These are phyloP conservation scores for Candida sakaeoensis DNA, from an alignment of 805 yeast species.

Conservation along the genomic window DNA sequence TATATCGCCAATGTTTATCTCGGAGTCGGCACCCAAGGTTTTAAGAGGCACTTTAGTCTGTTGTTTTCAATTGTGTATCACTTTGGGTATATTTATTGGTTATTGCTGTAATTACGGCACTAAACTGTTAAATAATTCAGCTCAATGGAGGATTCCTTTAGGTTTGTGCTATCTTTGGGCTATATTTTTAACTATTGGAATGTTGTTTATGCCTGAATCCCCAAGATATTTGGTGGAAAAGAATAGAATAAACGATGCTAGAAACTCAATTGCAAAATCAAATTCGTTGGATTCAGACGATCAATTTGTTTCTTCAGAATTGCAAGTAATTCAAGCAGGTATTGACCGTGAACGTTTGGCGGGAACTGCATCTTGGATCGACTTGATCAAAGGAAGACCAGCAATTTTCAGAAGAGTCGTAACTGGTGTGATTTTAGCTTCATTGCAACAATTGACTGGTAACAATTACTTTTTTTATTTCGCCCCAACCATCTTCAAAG, in stretches of 20 bases:
- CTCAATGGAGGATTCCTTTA: slow-evolving; percentile 69
- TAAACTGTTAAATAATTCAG: slow-evolving; percentile 41
- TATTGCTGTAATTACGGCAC: slow-evolving; percentile 67
- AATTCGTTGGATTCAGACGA: slow-evolving; percentile 55
- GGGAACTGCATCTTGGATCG: slow-evolving; percentile 64
- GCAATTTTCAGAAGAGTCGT: slow-evolving; percentile 52
- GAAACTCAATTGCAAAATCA: slow-evolving; percentile 49
- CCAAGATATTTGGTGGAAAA: slow-evolving; percentile 59
- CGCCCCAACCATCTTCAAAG: slow-evolving; percentile 53
- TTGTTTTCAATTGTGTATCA: slow-evolving; percentile 65
- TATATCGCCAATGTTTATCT: slow-evolving; percentile 61
- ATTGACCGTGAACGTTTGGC: slow-evolving; percentile 58
- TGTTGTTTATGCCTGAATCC: slow-evolving; percentile 65
- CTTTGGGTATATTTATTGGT: slow-evolving; percentile 69
- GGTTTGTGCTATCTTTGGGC: slow-evolving; percentile 55
- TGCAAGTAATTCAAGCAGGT: slow-evolving; percentile 54
- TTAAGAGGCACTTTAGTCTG: slow-evolving; percentile 71
- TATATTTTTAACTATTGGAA: slow-evolving; percentile 44
- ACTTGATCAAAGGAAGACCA: slow-evolving; percentile 61
- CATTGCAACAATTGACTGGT: slow-evolving; percentile 58
- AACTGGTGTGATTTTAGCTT: slow-evolving; percentile 58
- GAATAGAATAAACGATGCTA: slow-evolving; percentile 51
- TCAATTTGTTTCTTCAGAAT: slow-evolving; percentile 51
- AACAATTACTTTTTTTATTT: slow-evolving; percentile 63
- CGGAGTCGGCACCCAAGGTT: slow-evolving; percentile 67